A percentile compares a stretch with the other conserved stretches of the same genome.
Conservation (phyloP, 768 basidiomycete species). For the Baorangia bicolor region DNA sequence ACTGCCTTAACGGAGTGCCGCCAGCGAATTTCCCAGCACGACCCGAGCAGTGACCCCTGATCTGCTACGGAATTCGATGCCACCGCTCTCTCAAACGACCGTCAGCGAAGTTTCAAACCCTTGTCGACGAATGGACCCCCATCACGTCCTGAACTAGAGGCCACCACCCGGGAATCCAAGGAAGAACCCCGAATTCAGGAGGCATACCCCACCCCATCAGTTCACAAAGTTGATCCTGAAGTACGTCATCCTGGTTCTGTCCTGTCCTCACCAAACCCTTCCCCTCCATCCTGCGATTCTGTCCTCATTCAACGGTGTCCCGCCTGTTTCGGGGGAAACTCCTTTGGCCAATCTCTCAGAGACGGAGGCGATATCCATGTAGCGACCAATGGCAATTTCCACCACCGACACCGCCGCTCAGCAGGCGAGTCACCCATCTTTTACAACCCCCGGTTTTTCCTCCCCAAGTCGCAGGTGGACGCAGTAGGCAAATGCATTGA, state of each 20-base stretch:
- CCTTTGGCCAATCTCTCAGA: conserved; percentile 7
- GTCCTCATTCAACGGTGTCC: conserved; percentile 27
- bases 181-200: background rate
- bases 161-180: too few relatives aligned
- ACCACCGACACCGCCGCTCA: background rate
- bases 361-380: conserved; percentile 39
- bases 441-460: background rate
- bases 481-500: background rate
- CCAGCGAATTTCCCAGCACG: background rate
- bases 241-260: background rate
- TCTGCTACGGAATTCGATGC: too few relatives aligned
- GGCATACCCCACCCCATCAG: background rate
- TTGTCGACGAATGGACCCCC: too few relatives aligned
- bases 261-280: background rate
- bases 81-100: too few relatives aligned
- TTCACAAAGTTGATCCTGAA: background rate
- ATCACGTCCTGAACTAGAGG: too few relatives aligned
- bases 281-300: background rate
- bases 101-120: too few relatives aligned
- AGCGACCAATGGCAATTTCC: conserved; percentile 6
- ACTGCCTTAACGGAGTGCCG: background rate
- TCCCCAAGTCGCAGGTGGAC: conserved; percentile 22
- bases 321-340: conserved; percentile 28
- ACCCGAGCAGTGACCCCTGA: too few relatives aligned
- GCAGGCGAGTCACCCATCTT: background rate